These are phyloP conservation scores for Lachnellula hyalina DNA, from an alignment of 2,329 filamentous ascomycete species.

Conservation along the genomic window DNA sequence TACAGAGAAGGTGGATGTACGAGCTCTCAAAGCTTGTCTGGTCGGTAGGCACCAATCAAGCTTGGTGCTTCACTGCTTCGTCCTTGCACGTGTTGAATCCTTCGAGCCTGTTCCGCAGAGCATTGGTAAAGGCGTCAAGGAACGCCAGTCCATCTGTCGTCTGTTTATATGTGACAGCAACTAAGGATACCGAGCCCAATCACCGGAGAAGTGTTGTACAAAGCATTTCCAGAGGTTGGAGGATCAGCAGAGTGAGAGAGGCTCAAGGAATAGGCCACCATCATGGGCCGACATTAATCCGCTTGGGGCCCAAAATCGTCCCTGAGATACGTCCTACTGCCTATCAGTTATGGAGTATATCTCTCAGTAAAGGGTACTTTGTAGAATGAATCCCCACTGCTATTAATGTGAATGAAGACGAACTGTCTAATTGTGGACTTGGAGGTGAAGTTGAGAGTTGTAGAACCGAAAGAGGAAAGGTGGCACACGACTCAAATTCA, in stretches of 20 bases:
- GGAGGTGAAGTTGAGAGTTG: no score
- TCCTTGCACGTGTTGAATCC: not conserved
- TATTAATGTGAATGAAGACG: no score
- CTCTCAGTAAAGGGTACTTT: no score
- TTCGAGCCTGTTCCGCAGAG: not conserved
- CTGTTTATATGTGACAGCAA: not conserved
- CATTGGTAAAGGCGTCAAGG: not conserved
- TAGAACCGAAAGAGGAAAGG: no score
- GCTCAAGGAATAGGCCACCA: not conserved
- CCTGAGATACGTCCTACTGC: not conserved
- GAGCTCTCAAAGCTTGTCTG: not conserved
- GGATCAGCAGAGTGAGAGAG: not conserved
- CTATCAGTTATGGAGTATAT: no score
- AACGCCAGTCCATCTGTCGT: not conserved
- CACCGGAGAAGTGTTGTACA: not conserved
- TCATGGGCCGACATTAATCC: not conserved
- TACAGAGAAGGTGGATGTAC: not conserved
- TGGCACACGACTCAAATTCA: no score
- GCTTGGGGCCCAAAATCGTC: not conserved
- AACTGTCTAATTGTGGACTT: no score
- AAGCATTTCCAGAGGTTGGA: not conserved
- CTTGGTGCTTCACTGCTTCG: not conserved
- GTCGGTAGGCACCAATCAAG: not conserved
- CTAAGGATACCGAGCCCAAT: not conserved
- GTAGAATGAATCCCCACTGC: no score